Percentiles rank a stretch among this genome's conserved stretches.
Evolutionary conservation across 73 alveolate genomes (phyloP).

Genomic region (Tetrahymena elliotti): DNA sequence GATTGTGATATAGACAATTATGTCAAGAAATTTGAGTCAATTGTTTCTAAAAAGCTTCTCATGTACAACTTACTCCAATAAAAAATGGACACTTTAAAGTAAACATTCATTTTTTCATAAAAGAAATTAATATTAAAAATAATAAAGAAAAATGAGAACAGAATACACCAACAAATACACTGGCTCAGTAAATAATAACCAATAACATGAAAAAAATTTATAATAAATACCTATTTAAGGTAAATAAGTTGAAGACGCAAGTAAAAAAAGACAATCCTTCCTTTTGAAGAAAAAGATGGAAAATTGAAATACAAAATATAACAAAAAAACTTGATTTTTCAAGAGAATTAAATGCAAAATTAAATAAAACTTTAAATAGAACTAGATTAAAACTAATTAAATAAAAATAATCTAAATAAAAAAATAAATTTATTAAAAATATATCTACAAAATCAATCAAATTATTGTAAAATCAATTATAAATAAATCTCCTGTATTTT

Average conservation of each 20-base stretch:
- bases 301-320: not conserved
- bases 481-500: no score
- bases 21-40: conserved; percentile 64
- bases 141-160: not conserved
- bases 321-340: not conserved
- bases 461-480: no score
- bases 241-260: not conserved
- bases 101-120: not conserved
- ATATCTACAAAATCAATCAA: no score
- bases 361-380: not conserved
- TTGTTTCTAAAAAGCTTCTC: conserved; percentile 71
- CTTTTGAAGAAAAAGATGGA: not conserved
- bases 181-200: not conserved
- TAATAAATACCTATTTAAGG: not conserved
- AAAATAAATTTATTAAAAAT: no score
- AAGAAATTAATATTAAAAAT: not conserved
- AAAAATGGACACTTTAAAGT: conserved; percentile 79
- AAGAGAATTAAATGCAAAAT: not conserved
- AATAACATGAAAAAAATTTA: not conserved
- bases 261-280: not conserved
- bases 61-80: conserved; percentile 68
- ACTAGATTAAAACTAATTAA: no score
- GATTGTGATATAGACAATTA: conserved; percentile 86
- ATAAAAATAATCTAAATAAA: no score
- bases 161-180: not conserved